Conservation (phyloP, 2,329 filamentous ascomycete species). For the Cercospora sojina region DNA sequence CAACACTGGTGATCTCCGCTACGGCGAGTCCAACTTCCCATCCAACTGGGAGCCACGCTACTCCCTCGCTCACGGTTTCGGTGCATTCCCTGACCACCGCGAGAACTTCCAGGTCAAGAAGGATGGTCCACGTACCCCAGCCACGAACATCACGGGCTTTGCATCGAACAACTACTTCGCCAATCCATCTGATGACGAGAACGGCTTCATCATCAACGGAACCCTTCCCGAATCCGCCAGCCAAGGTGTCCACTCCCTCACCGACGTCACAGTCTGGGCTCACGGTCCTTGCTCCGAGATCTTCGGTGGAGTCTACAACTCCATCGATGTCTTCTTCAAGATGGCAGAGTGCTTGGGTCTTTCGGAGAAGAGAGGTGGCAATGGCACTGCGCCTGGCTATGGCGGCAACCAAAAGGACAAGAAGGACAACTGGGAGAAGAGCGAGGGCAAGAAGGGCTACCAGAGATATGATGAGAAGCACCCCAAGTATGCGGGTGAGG, state of each 20-base stretch:
- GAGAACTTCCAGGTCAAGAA: constrained; percentile 73
- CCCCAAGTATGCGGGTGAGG: constrained; percentile 26
- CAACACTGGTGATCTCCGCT: constrained; percentile 59
- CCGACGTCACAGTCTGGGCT: constrained; percentile 76
- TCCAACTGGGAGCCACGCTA: constrained; percentile 83
- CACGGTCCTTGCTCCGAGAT: constrained; percentile 74
- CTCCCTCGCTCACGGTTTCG: constrained; percentile 71
- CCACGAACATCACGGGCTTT: constrained; percentile 54
- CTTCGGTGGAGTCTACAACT: constrained; percentile 70
- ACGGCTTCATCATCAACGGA: constrained; percentile 73
- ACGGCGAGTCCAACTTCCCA: constrained; percentile 74
- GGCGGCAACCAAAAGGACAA: constrained; percentile 18
- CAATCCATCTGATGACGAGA: constrained; percentile 64
- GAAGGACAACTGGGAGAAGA: constrained; percentile 26
- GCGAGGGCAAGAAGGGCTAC: constrained; percentile 20
- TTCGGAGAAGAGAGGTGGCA: constrained; percentile 18
- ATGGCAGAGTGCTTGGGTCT: constrained; percentile 68
- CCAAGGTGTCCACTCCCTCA: constrained; percentile 74
- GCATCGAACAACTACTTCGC: constrained; percentile 59
- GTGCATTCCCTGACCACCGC: constrained; percentile 69
- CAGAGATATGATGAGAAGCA: constrained; percentile 22
- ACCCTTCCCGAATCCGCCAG: constrained; percentile 63
- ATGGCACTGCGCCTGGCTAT: constrained; percentile 16
- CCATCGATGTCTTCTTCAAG: constrained; percentile 72
- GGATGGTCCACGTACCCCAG: constrained; percentile 62